phyloP scores from a whole-genome alignment of 352 stramenopile species.

The Globisporangium yorkense region DNA sequence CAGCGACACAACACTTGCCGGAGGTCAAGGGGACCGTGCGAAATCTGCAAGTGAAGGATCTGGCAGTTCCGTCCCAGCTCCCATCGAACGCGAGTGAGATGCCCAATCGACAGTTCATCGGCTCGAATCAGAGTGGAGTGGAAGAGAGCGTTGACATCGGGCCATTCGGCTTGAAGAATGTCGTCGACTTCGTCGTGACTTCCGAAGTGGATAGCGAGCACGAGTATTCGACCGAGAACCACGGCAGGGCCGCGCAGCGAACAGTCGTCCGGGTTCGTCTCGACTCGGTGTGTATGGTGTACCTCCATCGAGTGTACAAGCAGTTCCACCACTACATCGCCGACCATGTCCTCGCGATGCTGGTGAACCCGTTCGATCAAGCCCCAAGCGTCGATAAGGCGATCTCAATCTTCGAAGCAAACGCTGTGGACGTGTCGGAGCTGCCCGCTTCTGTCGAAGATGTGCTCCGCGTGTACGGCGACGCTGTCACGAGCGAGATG shows the following conservation, averaged over 20 bases:
- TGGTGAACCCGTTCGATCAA: constrained; percentile 22
- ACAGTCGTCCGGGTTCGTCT: constrained; percentile 46
- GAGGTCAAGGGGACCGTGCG: constrained; percentile 61
- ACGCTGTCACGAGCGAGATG: constrained; percentile 13
- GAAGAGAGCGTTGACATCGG: constrained; percentile 28
- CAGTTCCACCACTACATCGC: constrained; percentile 75
- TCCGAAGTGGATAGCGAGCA: constrained; percentile 1
- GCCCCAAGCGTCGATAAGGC: constrained; percentile 25
- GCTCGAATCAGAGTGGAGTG: constrained; percentile 48
- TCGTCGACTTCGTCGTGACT: constrained; percentile 54
- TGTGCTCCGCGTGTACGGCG: constrained; percentile 28
- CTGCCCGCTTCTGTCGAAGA: constrained; percentile 35
- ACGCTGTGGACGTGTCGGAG: constrained; percentile 25
- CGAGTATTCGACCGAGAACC: constrained; percentile 6
- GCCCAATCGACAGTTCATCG: constrained; percentile 67
- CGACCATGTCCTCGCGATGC: constrained; percentile 40
- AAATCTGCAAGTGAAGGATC: constrained; percentile 66
- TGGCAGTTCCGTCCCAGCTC: constrained; percentile 37
- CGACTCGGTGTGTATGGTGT: constrained; percentile 76
- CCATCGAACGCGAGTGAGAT: constrained; percentile 25
- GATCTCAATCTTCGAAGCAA: constrained; percentile 23
- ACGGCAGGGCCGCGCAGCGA: constrained; percentile 7
- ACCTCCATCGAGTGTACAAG: constrained; percentile 84
- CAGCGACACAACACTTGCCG: neutral
- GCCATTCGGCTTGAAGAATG: constrained; percentile 55